Base-by-base conservation (phyloP, 2,329 filamentous ascomycete species). In the Colletotrichum noveboracense region DNA sequence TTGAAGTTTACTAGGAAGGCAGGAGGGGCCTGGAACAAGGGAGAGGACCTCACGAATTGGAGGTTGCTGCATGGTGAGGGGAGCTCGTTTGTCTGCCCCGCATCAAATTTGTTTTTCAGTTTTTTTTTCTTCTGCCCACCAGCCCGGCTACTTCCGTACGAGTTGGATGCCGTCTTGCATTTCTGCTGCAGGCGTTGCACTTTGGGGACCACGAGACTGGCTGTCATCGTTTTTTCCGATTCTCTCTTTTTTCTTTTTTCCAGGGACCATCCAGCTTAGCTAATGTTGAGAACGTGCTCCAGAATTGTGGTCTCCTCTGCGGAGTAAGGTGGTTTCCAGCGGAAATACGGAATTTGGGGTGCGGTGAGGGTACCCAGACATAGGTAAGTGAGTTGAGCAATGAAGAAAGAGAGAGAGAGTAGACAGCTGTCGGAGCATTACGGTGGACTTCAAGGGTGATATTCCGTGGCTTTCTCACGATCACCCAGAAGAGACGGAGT, bases 71-170 rank as follows among this genome's bases (percentile, higher is more conserved):
- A 21, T 48, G 18, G 43, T 48, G 43, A 48, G 43, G 43, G 43
- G 43, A 48, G 43, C 43, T 48, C 43, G 43, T 48, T 48, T 21
- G 43, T 21, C n/a, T 65, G 66, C 71, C 71, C 71, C 58, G 71
- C 58, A 56, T 66, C 18, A 52, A 48, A 48, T 21, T 69, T 21
- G n/a, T 30, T 76, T 79, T 81, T 83, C 18, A 7, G 21, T 18
- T 58, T 26, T 82, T 80, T 36, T 79, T 76, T 24, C n/a, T 66
- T 76, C 72, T 72, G 78, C 77, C 66, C 75, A 80, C 79, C 80
- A 80, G 48, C 64, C 32, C 58, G 62, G 72, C 36, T 62, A 43
- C 26, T 67, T 72, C 69, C 68, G n/a, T 32, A 16, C 48, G 56
- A 62, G 66, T 58, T 38, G 28, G n/a, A 48, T 12, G 10, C 43